Evolutionary conservation across 2,329 filamentous ascomycete species (phyloP), one percentile per base, ranked within the genome.

Genomic region (Penicillium thymicola): DNA sequence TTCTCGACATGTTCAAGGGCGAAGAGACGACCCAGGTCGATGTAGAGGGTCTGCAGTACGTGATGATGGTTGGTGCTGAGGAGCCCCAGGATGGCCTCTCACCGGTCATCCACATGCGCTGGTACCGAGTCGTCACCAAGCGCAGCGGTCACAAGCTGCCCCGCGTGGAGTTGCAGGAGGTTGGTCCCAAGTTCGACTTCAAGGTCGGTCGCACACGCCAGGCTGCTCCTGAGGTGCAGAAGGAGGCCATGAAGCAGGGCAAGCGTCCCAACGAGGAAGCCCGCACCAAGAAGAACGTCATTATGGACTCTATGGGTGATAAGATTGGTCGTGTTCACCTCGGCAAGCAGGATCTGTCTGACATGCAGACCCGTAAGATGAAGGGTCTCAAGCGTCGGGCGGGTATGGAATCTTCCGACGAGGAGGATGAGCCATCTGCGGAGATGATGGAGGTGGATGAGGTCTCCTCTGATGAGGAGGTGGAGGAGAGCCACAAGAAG

Each of bases 281-380:
- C 59, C 80, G 77, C 76, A 88, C 88, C 59, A 97, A 96, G 88
- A 99, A 99, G 88, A 99, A 99, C 76, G 88, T 99, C 67, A 85
- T 86, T 53, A 95, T 89, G 55, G 92, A 97, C 74, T 77, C 87
- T 42, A 91, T 99, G 78, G 94, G 94, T 72, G 94, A 99, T 77
- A 97, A 97, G 87, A 82, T 97, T 62, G 94, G 93, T 61, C 87
- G 92, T 66, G 89, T 99, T 61, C 94, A 99, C 75, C 77, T 96
- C 58, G 91, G 89, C 70, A 91, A 88, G 79, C 92, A 97, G 77
- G 92, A 99, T 77, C 82, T 99, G 57, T 82, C 81, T 70, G 84
- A 89, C 67, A 76, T 99, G 75, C 94, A 99, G 81, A 95, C 92
- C 51, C 87, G 94, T 71, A 99, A 99, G 85, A 97, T 99, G 92